Evolutionary conservation across 1,284 basidiomycete species (phyloP).

Genomic region (Pseudozyma pruni): DNA sequence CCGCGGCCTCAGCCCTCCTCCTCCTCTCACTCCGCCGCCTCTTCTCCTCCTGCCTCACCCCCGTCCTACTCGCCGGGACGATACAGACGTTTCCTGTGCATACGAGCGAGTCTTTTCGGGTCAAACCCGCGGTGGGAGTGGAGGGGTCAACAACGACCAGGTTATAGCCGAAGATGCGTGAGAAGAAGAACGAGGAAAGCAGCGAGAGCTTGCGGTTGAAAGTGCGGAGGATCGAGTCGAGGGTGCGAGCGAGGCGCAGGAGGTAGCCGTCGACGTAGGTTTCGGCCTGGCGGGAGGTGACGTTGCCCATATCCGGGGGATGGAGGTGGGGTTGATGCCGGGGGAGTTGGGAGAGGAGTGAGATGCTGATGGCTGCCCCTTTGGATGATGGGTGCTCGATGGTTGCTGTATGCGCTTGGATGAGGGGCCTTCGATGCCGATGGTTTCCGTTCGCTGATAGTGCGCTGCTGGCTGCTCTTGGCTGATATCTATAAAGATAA

Average conservation of each 20-base stretch:
- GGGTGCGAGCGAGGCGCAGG: constrained; percentile 17
- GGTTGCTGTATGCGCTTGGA: too few relatives aligned
- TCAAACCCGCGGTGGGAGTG: not conserved
- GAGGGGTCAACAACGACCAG: constrained; percentile 21
- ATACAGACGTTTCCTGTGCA: constrained; percentile 42
- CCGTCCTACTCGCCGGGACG: constrained; percentile 15
- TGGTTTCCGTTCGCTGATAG: too few relatives aligned
- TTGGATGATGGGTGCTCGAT: too few relatives aligned
- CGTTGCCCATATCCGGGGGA: constrained; percentile 25
- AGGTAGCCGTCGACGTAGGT: constrained; percentile 27
- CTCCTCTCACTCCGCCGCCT: constrained; percentile 32
- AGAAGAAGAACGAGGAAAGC: constrained; percentile 21
- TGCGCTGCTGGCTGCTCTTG: too few relatives aligned
- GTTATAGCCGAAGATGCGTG: constrained; percentile 34
- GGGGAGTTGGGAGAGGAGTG: not conserved
- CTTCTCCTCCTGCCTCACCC: constrained; percentile 24
- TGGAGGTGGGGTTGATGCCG: not conserved
- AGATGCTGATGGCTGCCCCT: too few relatives aligned
- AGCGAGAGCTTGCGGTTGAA: constrained; percentile 33
- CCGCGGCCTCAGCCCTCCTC: constrained; percentile 36
- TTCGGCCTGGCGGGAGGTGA: constrained; percentile 12
- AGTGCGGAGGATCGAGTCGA: constrained; percentile 25
- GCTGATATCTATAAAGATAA: too few relatives aligned
- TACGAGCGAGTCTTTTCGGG: constrained; percentile 2
- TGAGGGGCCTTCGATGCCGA: too few relatives aligned